Base-by-base conservation (phyloP, 129 eudicot genomes). In the Saposhnikovia divaricata region DNA sequence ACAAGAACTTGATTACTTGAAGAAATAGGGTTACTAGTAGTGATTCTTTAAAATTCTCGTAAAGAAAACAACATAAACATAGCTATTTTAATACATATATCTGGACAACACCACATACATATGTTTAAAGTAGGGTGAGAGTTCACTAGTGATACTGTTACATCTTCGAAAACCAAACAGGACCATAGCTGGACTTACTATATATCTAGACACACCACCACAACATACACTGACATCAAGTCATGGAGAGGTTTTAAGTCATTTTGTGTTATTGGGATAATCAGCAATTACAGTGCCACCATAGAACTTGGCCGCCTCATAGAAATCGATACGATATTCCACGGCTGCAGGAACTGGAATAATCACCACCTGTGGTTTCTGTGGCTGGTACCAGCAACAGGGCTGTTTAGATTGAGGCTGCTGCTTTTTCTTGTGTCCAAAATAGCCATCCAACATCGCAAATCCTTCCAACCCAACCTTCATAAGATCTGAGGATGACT, bases 241-340 rank as follows among this genome's bases (percentile, higher is more conserved):
- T 18, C 5, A 28, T 66, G 72, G 7, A 25, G 42, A 5, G 5
- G 13, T 66, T 66, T 42, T 15, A 12, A 18, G 37, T 66, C 19
- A 11, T 66, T 19, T 66, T 19, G 28, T 65, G 40, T 66, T 66
- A 1, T 27, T 14, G 42, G 89, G 89, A 80, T 80, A 78, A 7
- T 86, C 87, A 82, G 66, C 31, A 77, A 28, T 78, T 70, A 81
- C 38, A 34, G 46, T 81, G 65, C 87, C 90, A 42, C 82, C 84
- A 4, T 76, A 87, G 48, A 76, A 81, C 46, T 76, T 84, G 37
- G 85, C 90, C 9, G 82, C 89, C 5, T 84, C 82, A 23, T 75
- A 34, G 77, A 78, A 69, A 3, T 38, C 81, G 16, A 76, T 78
- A 31, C 42, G 72, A 4, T 16, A 31, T 39, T 66, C 10, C 40